Evolutionary conservation across 1,284 basidiomycete species (phyloP), one percentile per base, ranked within the genome.

Genomic region (Boletellus deceptivus): DNA sequence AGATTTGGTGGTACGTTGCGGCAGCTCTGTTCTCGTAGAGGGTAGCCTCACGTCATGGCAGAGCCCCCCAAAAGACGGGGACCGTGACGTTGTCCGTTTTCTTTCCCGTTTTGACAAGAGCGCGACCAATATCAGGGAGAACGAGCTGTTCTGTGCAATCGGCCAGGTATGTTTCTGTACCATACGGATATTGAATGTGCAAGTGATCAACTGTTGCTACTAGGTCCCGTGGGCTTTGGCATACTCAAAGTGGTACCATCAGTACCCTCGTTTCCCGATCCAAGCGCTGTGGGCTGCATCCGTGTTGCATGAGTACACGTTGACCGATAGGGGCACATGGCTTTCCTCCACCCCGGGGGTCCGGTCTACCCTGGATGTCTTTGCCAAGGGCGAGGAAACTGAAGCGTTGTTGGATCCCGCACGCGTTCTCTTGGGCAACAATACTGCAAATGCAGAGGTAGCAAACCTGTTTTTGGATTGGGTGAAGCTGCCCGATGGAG

Each of bases 41-140:
- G 18, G 22, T 17, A 18, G 18, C 3, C 40, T 56, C 13, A 54
- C 24, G 3, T 35, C 4, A 10, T 14, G 18, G 31, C 6, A 67
- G 67, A 54, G 36, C 1, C 57, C 58, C 2, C 62, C 56, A 10
- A 41, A 40, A 3, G 52, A 59, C 25, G 63, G 64, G 8, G 20
- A 20, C 20, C 20, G 20, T 20, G 61, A 61, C 7, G 60, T 71
- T n/a, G 60, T 71, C 16, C 72, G 76, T 16, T 80, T 80, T 63
- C 70, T 79, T 14, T 76, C 75, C 4, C 73, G 76, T 3, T 80
- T 71, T 52, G 78, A 81, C 52, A 80, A 80, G 55, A 77, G 76
- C 43, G 78, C 79, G 7, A 80, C 77, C 0, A 79, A 80, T 55
- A 78, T 80, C 59, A 80, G 78, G 53, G 77, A 80, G 54, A 76